Base-by-base conservation (phyloP, 75 land plant genomes). In the Larix kaempferi region DNA sequence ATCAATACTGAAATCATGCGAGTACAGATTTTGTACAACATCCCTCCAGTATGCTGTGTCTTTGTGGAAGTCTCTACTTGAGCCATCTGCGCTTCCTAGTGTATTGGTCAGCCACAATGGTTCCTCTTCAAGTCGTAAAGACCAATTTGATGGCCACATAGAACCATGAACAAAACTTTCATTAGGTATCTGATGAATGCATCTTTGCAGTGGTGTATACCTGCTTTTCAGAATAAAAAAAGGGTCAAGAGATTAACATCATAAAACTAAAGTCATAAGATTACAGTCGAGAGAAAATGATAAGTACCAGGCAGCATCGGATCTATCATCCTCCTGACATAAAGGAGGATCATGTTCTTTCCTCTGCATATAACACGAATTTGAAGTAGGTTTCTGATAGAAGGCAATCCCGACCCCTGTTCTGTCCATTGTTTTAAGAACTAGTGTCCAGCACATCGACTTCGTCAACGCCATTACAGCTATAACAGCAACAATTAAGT, bases 371-470 rank as follows among this genome's bases (percentile, higher is more conserved):
- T 93, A 95, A 77, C 98, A 92, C 12, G 86, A 67, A 81, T 84
- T 86, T 62, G 99, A 89, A 27, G 80, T 73, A 25, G 99, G 99
- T 80, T 95, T 98, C 81, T 95, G 95, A 80, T 88, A 98, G 66
- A 98, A 84, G 11, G 94, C 99, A 79, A 95, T 73, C 23, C 99
- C 99, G 77, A 95, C 82, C 62, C 90, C 89, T 60, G 83, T 64
- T 25, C 73, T 59, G 25, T 91, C 90, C 29, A 69, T 81, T 54
- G 84, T 72, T 80, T 84, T 93, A 4, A 74, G 81, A 52, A 93
- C 87, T 64, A 85, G 76, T 54, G 86, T 90, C 99, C 99, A 98
- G 83, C 96, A 95, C 57, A 98, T 87, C 12, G 90, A 75, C 59
- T 86, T 80, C 22, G 98, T 86, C 41, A 91, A 16, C 67, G 84